Percentiles rank a stretch among this genome's conserved stretches.
Evolutionary conservation across 306 rosid genomes (phyloP).

Genomic region (Begonia fuchsioides): DNA sequence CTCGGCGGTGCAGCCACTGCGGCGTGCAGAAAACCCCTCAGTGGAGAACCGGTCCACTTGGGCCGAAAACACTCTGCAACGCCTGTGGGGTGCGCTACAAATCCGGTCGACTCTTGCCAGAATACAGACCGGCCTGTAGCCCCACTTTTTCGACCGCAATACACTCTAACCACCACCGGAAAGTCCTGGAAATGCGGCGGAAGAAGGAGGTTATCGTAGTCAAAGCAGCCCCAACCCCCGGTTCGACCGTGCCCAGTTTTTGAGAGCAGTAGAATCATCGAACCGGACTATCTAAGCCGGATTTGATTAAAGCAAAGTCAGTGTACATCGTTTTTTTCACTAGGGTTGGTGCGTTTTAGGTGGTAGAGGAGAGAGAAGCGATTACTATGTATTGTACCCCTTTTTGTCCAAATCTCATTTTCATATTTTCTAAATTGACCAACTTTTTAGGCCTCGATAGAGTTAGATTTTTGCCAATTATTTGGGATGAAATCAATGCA

Average conservation of each 20-base stretch:
- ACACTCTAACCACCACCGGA: conserved; percentile 95
- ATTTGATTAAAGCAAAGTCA: not conserved
- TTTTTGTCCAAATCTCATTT: not conserved
- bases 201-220: conserved; percentile 33
- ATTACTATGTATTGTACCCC: not conserved
- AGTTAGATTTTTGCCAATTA: too few species aligned
- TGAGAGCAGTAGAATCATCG: not conserved
- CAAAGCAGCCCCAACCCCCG: not conserved
- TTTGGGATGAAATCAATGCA: too few species aligned
- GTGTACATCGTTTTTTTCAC: not conserved
- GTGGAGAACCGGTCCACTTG: conserved; percentile 90
- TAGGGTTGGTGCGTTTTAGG: not conserved
- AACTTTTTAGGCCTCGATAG: too few species aligned
- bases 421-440: not conserved
- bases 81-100: conserved; percentile 88
- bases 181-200: conserved; percentile 91
- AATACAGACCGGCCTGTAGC: conserved; percentile 93
- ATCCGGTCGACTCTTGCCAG: conserved; percentile 88
- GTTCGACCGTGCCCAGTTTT: not conserved
- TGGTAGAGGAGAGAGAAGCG: not conserved
- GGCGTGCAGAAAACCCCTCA: conserved; percentile 96
- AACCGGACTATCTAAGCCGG: not conserved
- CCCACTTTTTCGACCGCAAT: conserved; percentile 70
- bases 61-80: conserved; percentile 81
- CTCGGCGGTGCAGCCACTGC: conserved; percentile 84